Conservation (phyloP, 2,329 filamentous ascomycete species). For the Botrytis deweyae region DNA sequence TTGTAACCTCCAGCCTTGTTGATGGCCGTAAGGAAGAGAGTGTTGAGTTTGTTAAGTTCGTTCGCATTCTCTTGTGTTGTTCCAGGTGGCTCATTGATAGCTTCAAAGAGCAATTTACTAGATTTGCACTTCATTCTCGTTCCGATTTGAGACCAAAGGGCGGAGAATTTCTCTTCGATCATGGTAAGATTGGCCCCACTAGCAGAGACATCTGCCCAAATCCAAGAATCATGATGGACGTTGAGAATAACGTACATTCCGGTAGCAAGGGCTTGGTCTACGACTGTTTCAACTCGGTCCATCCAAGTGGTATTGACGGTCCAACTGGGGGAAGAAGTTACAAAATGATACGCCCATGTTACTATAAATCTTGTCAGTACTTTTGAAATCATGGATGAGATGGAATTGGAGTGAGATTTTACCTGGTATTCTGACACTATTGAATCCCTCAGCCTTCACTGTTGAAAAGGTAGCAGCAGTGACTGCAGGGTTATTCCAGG, state of each 20-base stretch:
- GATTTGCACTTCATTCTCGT: constrained; percentile 54
- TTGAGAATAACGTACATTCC: constrained; percentile 56
- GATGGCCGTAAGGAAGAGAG: constrained; percentile 55
- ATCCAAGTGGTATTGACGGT: constrained; percentile 55
- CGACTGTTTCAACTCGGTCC: constrained; percentile 55
- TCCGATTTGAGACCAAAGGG: constrained; percentile 58
- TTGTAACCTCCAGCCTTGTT: constrained; percentile 56
- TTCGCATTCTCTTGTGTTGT: constrained; percentile 50
- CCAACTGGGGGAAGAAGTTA: constrained; percentile 50
- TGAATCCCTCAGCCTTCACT: constrained; percentile 55
- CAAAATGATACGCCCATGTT: constrained; percentile 59
- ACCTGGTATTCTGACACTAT: constrained; percentile 56
- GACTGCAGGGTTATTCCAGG: constrained; percentile 58
- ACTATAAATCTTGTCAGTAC: constrained; percentile 41
- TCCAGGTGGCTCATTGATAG: constrained; percentile 59
- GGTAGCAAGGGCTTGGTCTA: constrained; percentile 53
- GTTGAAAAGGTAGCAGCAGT: constrained; percentile 50
- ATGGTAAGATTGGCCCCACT: constrained; percentile 48
- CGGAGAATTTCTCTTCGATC: constrained; percentile 57
- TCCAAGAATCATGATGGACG: constrained; percentile 59
- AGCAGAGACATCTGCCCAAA: constrained; percentile 54
- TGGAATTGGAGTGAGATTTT: constrained; percentile 5
- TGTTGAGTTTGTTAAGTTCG: constrained; percentile 55
- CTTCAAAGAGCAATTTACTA: constrained; percentile 54
- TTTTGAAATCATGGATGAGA: neutral